Evolutionary conservation across 371 early-diverging fungal genomes (phyloP).

Genomic region (Mucor lusitanicus): DNA sequence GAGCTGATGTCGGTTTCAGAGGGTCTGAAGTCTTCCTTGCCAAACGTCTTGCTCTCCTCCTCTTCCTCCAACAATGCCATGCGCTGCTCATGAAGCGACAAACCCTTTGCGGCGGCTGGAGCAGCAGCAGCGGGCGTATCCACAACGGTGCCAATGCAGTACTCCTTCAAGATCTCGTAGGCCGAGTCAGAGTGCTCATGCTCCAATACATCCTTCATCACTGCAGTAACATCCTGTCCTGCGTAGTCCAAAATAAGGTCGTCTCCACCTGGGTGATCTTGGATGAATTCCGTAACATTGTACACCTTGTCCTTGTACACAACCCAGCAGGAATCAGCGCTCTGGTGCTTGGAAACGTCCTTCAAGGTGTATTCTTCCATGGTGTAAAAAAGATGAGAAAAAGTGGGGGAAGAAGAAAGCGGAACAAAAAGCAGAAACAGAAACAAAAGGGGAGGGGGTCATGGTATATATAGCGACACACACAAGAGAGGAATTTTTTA

Average conservation of each 20-base stretch:
- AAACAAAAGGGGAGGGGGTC: not conserved
- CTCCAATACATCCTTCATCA: conserved; percentile 74
- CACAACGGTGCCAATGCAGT: conserved; percentile 70
- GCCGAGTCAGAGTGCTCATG: conserved; percentile 89
- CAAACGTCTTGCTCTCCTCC: conserved; percentile 44
- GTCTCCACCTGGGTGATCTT: conserved; percentile 82
- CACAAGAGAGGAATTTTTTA: not conserved
- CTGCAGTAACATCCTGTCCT: conserved; percentile 66
- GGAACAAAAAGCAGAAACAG: not conserved
- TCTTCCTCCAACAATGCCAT: conserved; percentile 30
- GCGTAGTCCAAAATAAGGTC: conserved; percentile 76
- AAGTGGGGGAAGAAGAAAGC: not conserved
- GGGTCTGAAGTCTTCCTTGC: conserved; percentile 43
- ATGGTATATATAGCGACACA: not conserved
- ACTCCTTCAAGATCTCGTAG: conserved; percentile 79
- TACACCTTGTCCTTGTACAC: conserved; percentile 75
- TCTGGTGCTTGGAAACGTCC: conserved; percentile 19
- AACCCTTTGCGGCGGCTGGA: not conserved
- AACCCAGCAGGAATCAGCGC: conserved; percentile 63
- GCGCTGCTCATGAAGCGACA: conserved; percentile 30
- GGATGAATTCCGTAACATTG: conserved; percentile 81
- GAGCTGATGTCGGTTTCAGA: conserved; percentile 43
- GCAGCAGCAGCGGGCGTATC: not conserved
- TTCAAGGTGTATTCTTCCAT: conserved; percentile 11
- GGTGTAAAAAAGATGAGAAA: not conserved